Conservation (phyloP, 2,329 filamentous ascomycete species). For the Davidsoniella australis region DNA sequence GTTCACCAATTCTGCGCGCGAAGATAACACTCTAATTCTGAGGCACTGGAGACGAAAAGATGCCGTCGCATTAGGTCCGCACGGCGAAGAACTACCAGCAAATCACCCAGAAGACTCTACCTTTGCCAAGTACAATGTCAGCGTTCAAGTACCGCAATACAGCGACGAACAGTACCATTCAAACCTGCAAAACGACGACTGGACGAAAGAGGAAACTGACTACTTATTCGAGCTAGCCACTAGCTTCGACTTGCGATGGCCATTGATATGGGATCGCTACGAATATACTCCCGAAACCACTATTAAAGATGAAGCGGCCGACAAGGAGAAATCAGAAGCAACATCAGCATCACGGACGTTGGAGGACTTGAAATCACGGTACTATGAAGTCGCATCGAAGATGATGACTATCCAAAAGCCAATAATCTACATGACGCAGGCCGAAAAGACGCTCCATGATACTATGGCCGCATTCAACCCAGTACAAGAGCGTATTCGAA, state of each 20-base stretch:
- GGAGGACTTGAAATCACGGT: constrained; percentile 82
- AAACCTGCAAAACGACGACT: constrained; percentile 56
- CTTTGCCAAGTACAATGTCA: constrained; percentile 80
- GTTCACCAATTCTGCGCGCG: constrained; percentile 64
- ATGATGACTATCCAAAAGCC: constrained; percentile 70
- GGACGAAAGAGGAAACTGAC: constrained; percentile 87
- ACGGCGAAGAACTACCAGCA: constrained; percentile 13
- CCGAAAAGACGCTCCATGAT: constrained; percentile 70
- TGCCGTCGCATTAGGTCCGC: constrained; percentile 3
- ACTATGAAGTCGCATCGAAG: constrained; percentile 71
- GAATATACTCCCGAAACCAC: constrained; percentile 42
- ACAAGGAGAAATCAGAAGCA: constrained; percentile 27
- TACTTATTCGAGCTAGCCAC: constrained; percentile 62
- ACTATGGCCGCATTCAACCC: constrained; percentile 78
- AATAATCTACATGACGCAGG: constrained; percentile 68
- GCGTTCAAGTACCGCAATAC: constrained; percentile 63
- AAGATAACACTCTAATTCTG: constrained; percentile 48
- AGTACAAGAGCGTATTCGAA: constrained; percentile 59
- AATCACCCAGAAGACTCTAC: constrained; percentile 35
- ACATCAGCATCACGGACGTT: constrained; percentile 45
- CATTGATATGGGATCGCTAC: constrained; percentile 83
- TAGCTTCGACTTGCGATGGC: constrained; percentile 78
- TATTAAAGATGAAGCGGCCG: constrained; percentile 27
- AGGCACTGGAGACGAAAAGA: constrained; percentile 62
- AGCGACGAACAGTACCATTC: constrained; percentile 73